Base-by-base conservation (phyloP, 768 basidiomycete genomes). In the Lentinula sp. region DNA sequence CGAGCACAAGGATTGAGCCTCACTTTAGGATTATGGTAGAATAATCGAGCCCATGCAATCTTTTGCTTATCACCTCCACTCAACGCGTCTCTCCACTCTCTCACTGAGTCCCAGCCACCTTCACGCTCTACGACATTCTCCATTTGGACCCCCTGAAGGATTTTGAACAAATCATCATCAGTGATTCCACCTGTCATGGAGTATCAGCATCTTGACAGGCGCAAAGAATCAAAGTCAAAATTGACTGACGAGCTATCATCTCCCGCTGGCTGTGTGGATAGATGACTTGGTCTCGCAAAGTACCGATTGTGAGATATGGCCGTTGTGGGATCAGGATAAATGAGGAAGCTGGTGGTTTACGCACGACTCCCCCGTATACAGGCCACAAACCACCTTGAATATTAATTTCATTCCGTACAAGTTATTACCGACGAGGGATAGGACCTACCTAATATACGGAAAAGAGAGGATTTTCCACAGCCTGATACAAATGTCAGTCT, bases 31-130 rank as follows among this genome's bases (percentile, higher is more conserved):
- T 82, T 78, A 70, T 98, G 96, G 72, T 99, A 99, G 71, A 98
- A 99, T 66, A 99, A 72, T 66, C 96, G 78, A 12, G 94, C 96
- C 94, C 96, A 98, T 0, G 96, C 96, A 61, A 98, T 90, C 75
- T 95, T 88, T 74, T 98, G 95, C 72, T 98, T 93, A 72, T 97
- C 96, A 18, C 95, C 95, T 1, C 96, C 95, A 68, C 91, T 94
- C 37, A 98, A 74, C 2, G 91, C 84, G 70, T 97, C 95, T 64
- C 93, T 83, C 96, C 96, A 98, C 68, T 98, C 96, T 52, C 87
- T 82, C n/a, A 83, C 80, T 7, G 80, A 78, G 67, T 91, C 90
- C 95, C 95, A 98, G 12, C 96, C 96, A n/a, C 96, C 96, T 73
- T 98, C 96, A 28, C 95, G 83, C 67, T 93, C 91, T 6, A 98